Evolutionary conservation across 306 rosid species (phyloP).

Genomic region (Lathyrus aphaca): DNA sequence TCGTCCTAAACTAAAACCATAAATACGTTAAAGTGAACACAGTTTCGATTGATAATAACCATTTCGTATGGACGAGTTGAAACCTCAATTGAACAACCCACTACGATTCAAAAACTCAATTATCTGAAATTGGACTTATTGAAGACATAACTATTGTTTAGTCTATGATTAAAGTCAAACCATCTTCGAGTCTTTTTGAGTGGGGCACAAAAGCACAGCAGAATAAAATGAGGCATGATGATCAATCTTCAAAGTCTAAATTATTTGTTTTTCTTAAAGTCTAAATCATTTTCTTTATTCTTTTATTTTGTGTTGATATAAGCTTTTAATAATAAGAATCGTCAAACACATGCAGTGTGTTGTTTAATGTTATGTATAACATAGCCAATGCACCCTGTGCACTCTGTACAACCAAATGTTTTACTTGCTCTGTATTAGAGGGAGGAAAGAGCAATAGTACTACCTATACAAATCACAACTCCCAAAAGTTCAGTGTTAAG

Average conservation of each 20-base stretch:
- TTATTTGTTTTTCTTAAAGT: neutral
- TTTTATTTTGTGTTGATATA: neutral
- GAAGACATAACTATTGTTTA: neutral
- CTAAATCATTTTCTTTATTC: neutral
- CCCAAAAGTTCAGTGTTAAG: neutral
- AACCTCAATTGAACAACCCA: neutral
- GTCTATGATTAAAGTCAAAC: neutral
- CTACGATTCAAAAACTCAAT: neutral
- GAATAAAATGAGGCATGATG: neutral
- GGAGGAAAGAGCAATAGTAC: neutral
- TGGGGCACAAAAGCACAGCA: neutral
- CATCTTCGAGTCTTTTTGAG: neutral
- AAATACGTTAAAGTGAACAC: neutral
- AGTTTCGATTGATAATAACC: neutral
- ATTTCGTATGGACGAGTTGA: neutral
- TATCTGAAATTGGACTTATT: neutral
- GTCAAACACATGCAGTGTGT: neutral
- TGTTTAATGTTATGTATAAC: neutral
- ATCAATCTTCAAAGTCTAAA: conserved; percentile 3
- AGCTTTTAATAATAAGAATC: neutral
- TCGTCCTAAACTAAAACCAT: no score
- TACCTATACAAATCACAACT: neutral
- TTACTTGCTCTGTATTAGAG: neutral
- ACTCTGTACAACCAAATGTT: neutral
- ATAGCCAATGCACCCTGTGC: neutral